Evolutionary conservation across 1,284 basidiomycete species (phyloP), one percentile per base, ranked within the genome.

Genomic region (Ustilago sp.): DNA sequence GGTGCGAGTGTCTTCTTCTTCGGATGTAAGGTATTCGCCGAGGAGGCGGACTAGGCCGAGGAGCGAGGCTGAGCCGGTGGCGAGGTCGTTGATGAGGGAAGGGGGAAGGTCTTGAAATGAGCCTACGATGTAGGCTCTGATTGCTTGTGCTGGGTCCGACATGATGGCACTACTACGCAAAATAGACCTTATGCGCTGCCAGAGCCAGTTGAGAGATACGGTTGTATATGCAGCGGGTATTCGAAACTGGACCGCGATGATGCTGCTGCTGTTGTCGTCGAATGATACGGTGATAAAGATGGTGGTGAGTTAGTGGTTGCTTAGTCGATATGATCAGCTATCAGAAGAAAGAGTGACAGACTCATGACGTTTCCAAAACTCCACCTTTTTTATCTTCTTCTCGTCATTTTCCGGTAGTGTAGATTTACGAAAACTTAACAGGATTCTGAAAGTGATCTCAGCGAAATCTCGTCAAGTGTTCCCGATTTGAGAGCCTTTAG

Each of bases 21-120:
- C 93, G 2, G 93, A 91, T 0, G 93, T 95, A 34, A 99, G 89
- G 81, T 92, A 94, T 78, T 93, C 92, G 38, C 93, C 94, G 0
- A 97, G 89, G 23, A 91, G 91, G 81, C 93, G 93, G 15, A 98
- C 94, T n/a, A 98, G 87, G 65, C 91, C 89, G 3, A 97, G 88
- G 7, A 98, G 88, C 23, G 80, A 68, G 1, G 75, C 55, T 0
- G 47, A 35, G 12, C 68, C 79, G 0, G 17, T 63, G 2, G 61
- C 52, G 2, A 82, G 55, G 38, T 79, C 79, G 23, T 77, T 76
- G 23, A 76, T 31, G 41, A 82, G 51, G 17, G 80, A 80, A 9
- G 79, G 71, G 4, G 80, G 80, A 15, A 77, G 61, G 4, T 77
- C 59, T 19, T 62, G 66, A 17, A 70, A 77, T 15, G 78, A 77